These are phyloP conservation scores for Claviceps capensis DNA, from an alignment of 2,329 filamentous ascomycete species.

Conservation along the genomic window DNA sequence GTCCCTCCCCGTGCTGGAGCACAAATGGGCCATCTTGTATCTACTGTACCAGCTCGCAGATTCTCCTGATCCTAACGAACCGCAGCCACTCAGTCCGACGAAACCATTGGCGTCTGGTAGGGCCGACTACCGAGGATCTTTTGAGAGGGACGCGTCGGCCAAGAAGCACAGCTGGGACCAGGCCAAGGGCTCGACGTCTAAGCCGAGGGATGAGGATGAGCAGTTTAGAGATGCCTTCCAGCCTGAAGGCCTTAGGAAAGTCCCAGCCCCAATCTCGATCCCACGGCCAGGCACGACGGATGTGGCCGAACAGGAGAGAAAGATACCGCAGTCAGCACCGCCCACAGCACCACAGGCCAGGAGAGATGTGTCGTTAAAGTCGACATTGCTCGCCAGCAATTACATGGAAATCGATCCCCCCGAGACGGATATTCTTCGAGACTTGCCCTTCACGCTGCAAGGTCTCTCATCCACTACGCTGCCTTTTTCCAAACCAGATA, in stretches of 20 bases:
- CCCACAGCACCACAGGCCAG: conserved; percentile 18
- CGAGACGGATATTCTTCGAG: conserved; percentile 56
- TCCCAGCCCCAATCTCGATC: conserved; percentile 29
- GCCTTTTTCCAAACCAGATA: conserved; percentile 55
- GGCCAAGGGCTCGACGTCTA: conserved; percentile 21
- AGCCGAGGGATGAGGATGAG: conserved; percentile 31
- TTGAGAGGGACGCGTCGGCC: conserved; percentile 19
- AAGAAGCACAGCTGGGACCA: conserved; percentile 25
- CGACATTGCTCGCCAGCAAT: conserved; percentile 42
- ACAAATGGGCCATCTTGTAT: conserved; percentile 96
- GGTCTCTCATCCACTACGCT: conserved; percentile 80
- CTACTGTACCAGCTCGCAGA: conserved; percentile 76
- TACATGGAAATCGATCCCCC: conserved; percentile 44
- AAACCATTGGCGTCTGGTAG: conserved; percentile 20
- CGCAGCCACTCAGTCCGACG: conserved; percentile 30
- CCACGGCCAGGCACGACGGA: conserved; percentile 21
- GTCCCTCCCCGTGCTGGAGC: conserved; percentile 79
- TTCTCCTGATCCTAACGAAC: conserved; percentile 42
- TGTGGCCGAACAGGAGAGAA: conserved; percentile 10
- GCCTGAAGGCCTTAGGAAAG: conserved; percentile 34
- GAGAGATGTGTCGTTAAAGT: conserved; percentile 42
- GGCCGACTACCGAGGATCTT: conserved; percentile 23
- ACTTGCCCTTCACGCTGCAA: conserved; percentile 85
- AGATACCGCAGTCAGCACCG: conserved; percentile 2
- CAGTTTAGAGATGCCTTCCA: conserved; percentile 40